Percentiles rank a stretch among this genome's conserved stretches.
Evolutionary conservation across 2,329 filamentous ascomycete genomes (phyloP).

Genomic region (Podosphaera xanthii): DNA sequence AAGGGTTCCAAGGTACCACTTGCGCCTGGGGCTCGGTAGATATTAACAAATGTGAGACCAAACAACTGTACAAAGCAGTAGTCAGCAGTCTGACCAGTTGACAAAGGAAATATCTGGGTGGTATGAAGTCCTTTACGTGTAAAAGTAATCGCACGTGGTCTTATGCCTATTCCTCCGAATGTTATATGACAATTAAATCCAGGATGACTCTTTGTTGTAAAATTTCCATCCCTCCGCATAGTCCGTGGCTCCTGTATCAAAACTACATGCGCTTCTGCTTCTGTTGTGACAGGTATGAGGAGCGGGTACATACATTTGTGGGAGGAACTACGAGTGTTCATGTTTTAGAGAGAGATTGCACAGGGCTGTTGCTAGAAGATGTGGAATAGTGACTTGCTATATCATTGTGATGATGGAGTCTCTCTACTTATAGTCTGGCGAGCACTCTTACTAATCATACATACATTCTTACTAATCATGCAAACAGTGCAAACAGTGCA

Average conservation of each 20-base stretch:
- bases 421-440: too few species aligned
- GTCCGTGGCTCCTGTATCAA: neutral
- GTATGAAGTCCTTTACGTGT: neutral
- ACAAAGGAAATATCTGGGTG: neutral
- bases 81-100: neutral
- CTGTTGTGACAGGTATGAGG: too few species aligned
- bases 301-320: too few species aligned
- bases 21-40: neutral
- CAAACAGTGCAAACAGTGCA: too few species aligned
- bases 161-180: neutral
- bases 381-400: too few species aligned
- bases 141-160: neutral
- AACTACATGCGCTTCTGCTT: too few species aligned
- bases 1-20: neutral
- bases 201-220: neutral
- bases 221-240: neutral
- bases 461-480: too few species aligned
- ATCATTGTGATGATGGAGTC: too few species aligned
- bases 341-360: too few species aligned
- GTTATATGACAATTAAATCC: neutral
- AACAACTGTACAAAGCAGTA: neutral
- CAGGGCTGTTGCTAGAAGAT: too few species aligned
- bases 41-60: neutral
- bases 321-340: too few species aligned
- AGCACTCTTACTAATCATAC: too few species aligned